A percentile compares a stretch with the other conserved stretches of the same genome.
Conservation (phyloP, 148 eudicot species). For the Hydrangea macrophylla region DNA sequence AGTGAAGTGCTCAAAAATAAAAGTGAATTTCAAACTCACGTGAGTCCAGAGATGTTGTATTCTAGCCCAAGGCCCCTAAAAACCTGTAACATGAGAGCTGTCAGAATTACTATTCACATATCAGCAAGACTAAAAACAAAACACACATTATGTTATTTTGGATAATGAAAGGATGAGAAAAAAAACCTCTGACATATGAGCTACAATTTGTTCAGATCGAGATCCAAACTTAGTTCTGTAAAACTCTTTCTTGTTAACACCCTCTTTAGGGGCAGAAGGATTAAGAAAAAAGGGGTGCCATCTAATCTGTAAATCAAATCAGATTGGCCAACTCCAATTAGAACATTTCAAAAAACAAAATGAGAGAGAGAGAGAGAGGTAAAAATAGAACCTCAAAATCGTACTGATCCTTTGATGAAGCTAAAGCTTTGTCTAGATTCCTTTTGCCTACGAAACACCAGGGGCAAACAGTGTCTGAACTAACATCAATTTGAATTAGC, state of each 20-base stretch:
- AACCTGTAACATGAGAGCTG: constrained; percentile 38
- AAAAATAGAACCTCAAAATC: constrained; percentile 60
- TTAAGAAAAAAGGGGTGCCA: constrained; percentile 88
- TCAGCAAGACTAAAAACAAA: background rate
- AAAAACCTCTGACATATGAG: constrained; percentile 69
- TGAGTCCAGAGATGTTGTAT: constrained; percentile 69
- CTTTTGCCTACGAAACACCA: constrained; percentile 97
- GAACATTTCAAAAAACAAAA: background rate
- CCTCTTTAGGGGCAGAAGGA: constrained; percentile 79
- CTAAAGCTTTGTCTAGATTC: constrained; percentile 83
- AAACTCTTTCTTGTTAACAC: constrained; percentile 64
- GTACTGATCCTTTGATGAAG: constrained; percentile 50
- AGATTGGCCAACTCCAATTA: background rate
- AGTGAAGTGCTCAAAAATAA: background rate
- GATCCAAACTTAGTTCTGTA: constrained; percentile 60
- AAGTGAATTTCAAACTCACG: constrained; percentile 44
- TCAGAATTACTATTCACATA: background rate
- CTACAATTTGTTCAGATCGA: constrained; percentile 44
- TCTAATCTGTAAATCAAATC: constrained; percentile 48
- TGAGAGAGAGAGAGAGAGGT: background rate
- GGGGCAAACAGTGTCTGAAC: constrained; percentile 89
- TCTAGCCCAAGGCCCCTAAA: constrained; percentile 70
- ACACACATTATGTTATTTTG: background rate
- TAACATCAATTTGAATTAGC: constrained; percentile 61
- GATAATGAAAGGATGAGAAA: constrained; percentile 6